Conservation (phyloP, 2,329 filamentous ascomycete genomes). For the Cladosporium sphaerospermum region DNA sequence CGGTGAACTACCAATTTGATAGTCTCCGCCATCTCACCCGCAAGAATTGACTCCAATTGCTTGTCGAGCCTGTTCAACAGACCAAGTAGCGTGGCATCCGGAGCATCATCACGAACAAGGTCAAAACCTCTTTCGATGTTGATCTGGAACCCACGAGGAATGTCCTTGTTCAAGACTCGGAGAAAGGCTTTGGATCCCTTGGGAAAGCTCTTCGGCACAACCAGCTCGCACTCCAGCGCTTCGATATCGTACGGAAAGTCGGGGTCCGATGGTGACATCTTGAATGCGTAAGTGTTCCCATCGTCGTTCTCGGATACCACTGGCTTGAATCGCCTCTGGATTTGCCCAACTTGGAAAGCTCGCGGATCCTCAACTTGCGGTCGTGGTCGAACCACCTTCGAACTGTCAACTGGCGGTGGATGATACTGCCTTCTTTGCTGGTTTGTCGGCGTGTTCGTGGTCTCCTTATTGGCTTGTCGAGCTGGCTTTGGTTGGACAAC, state of each 20-base stretch:
- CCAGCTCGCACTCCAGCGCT: constrained; percentile 60
- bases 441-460: constrained; percentile 7
- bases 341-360: constrained; percentile 67
- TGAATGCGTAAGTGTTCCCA: constrained; percentile 56
- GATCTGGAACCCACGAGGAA: constrained; percentile 65
- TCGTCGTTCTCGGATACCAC: constrained; percentile 42
- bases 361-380: constrained; percentile 62
- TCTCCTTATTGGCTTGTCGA: constrained; percentile 11
- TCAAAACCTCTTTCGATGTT: constrained; percentile 74
- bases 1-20: constrained; percentile 60
- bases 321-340: constrained; percentile 59
- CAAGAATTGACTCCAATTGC: constrained; percentile 63
- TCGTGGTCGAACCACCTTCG: constrained; percentile 54
- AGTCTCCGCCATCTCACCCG: constrained; percentile 64
- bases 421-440: constrained; percentile 20
- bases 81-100: constrained; percentile 55
- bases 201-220: constrained; percentile 60
- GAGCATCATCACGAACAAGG: constrained; percentile 50
- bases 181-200: constrained; percentile 49
- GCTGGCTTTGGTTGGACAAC: background rate
- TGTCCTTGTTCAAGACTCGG: constrained; percentile 61
- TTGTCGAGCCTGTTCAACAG: constrained; percentile 66
- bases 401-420: constrained; percentile 32
- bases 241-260: constrained; percentile 77
- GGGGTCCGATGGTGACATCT: constrained; percentile 66